Base-by-base conservation (phyloP, 129 eudicot genomes). In the Centaurea solstitialis region DNA sequence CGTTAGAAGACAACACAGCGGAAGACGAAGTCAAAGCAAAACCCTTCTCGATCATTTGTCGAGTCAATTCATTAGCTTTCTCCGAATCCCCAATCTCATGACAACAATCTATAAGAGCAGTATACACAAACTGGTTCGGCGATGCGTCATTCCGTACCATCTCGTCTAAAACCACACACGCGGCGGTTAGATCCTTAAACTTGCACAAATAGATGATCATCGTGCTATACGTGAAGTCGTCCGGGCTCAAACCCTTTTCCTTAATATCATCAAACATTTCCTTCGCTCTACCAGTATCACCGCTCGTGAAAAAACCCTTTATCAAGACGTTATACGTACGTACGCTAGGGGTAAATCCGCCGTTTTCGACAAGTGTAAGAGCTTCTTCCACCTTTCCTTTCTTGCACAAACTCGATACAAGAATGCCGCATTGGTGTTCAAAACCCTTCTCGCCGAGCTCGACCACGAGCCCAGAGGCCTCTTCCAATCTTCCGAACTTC, bases 301-400 rank as follows among this genome's bases (percentile, higher is more conserved):
- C 85, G 15, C 62, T 64, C 72, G 57, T 80, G 70, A 76, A 80
- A 33, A 61, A 72, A 2, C 88, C 85, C 71, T 85, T 85, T 22
- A 75, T 37, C 18, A 70, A 64, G 68, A 57, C 64, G 62, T 87
- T 87, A 30, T 72, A 80, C 15, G 82, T 77, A 66, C 0, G 6
- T 35, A 77, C 37, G 35, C 21, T 81, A 62, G 79, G 72, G 38
- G 73, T 71, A 70, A 75, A 41, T 24, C 53, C 66, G 17, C 74
- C 74, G 22, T 80, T 72, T 78, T 76, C 61, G 37, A 80, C 72
- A 72, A 85, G 88, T 40, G 39, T 73, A 73, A 35, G 66, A 47
- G 88, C 88, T 72, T 81, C 80, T 76, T 47, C 68, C 57, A 66
- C 76, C 66, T 76, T 70, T 33, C 76, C 83, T 72, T 77, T 73